phyloP scores from a whole-genome alignment of 2,329 filamentous ascomycete species.

The Gaeumannomyces sp. region DNA sequence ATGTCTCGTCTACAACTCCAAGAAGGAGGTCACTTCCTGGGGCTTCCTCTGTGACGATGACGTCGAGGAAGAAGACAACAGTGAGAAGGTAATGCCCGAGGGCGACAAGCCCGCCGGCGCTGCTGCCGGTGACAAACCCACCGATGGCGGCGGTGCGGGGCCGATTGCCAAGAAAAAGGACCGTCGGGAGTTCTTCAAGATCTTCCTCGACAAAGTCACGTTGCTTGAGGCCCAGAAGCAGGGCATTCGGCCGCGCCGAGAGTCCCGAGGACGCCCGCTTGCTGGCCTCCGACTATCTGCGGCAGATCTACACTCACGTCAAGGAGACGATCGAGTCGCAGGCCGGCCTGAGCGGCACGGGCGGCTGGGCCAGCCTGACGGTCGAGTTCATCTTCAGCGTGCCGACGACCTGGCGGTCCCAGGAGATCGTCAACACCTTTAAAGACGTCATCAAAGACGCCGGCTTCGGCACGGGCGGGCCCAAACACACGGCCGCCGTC shows the following conservation, averaged over 20 bases:
- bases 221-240: constrained; percentile 28
- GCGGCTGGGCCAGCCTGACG: constrained; percentile 35
- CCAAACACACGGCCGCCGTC: constrained; percentile 31
- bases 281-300: constrained; percentile 43
- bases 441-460: constrained; percentile 38
- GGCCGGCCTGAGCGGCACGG: constrained; percentile 26
- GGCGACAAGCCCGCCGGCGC: too few relatives aligned
- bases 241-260: constrained; percentile 33
- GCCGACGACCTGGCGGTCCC: constrained; percentile 49
- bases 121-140: too few relatives aligned
- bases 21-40: constrained; percentile 38
- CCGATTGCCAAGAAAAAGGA: background rate
- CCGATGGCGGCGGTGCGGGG: too few relatives aligned
- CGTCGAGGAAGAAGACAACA: constrained; percentile 28
- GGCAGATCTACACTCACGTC: constrained; percentile 41
- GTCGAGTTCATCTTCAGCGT: constrained; percentile 52
- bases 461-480: constrained; percentile 39
- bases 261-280: constrained; percentile 36
- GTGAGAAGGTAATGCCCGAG: background rate
- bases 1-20: constrained; percentile 37
- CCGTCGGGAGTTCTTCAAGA: constrained; percentile 47
- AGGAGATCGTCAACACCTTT: constrained; percentile 45
- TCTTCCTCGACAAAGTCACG: constrained; percentile 42
- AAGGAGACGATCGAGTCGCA: constrained; percentile 37
- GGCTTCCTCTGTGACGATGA: constrained; percentile 46